Base-by-base conservation (phyloP, 1,139 yeast species). In the Protomyces gravidus region DNA sequence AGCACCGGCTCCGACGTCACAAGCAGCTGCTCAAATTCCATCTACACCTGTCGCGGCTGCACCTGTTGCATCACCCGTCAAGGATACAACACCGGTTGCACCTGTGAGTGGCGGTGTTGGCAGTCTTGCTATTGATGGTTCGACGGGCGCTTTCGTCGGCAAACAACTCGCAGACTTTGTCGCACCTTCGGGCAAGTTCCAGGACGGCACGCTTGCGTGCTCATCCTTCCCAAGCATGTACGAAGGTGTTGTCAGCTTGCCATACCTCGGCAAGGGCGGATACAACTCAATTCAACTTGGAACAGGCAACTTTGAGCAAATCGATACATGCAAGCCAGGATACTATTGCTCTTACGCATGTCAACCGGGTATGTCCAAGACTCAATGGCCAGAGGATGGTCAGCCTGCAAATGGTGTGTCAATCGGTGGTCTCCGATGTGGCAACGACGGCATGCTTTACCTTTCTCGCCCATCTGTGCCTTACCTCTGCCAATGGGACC, bases 301-400 rank as follows among this genome's bases (percentile, higher is more conserved):
- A 64, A 80, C 82, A 70, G 81, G 82, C 67, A 68, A 69, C 60
- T 69, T 69, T 63, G 27, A 25, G 13, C 83, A 89, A 63, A 77
- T 81, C 55, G 70, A 76, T 70, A 76, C 76, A 60, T 92, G 98
- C 79, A 70, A 77, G 68, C 96, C 89, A 67, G 97, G 97, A 64
- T 82, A 81, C 71, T 89, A 86, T 83, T 92, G 97, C 77, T 90
- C 97, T 64, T 90, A 89, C 75, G 95, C 96, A 61, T 89, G 97
- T 79, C 89, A 86, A 76, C 81, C 95, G 48, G 97, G 97, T 78
- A 86, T 86, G 94, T 85, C 96, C 72, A 89, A 89, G 83, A 88
- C 96, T 63, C 97, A 89, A 78, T 90, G 96, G 96, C 97, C 97
- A 62, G 73, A 82, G 59, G 69, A 73, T 62, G 39, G 32, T 13